Evolutionary conservation across 2,329 filamentous ascomycete species (phyloP), one percentile per base, ranked within the genome.

Genomic region (Immersiporthe knoxdaviesiana): DNA sequence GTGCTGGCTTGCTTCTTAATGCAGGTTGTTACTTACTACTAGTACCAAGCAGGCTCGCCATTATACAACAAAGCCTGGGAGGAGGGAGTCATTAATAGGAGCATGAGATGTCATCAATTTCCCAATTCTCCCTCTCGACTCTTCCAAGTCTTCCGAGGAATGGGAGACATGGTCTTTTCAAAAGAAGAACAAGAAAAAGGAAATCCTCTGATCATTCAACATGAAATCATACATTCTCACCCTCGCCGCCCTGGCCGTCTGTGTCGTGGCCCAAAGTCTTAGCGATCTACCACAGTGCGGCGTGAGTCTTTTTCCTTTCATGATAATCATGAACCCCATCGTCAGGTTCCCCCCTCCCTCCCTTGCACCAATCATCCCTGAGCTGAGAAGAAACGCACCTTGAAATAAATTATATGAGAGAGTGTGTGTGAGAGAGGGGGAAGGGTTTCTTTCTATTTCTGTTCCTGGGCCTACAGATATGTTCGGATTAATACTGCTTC

Each of bases 221-320:
- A 65, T 65, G 63, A 44, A 65, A 27, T 1, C 16, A 14, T 65
- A 32, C 16, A 6, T 58, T n/a, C 6, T 18, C 24, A 27, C n/a
- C 27, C n/a, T 65, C 50, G 52, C n/a, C 24, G 63, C 52, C 24
- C n/a, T 65, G n/a, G 37, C 24, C 5, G 6, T 39, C 12, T 12
- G 35, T 18, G 30, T 47, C 50, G 27, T 7, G 50, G 63, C 63
- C 35, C 63, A 65, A 8, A 37, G 39, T 24, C 54, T 65, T 10
- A 44, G 30, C 52, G 54, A 52, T n/a, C 35, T 65, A 32, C 32
- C 63, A 14, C 35, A 41, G 37, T 65, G 63, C 21, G 63, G 39
- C 32, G 63, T 58, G 41, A 65, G 63, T 54, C 35, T 8, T 16
- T 21, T n/a, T 5, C 21, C 11, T 39, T 6, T 2, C 6, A n/a